Conservation (phyloP, 345 rosid species). For the Litchi chinensis region DNA sequence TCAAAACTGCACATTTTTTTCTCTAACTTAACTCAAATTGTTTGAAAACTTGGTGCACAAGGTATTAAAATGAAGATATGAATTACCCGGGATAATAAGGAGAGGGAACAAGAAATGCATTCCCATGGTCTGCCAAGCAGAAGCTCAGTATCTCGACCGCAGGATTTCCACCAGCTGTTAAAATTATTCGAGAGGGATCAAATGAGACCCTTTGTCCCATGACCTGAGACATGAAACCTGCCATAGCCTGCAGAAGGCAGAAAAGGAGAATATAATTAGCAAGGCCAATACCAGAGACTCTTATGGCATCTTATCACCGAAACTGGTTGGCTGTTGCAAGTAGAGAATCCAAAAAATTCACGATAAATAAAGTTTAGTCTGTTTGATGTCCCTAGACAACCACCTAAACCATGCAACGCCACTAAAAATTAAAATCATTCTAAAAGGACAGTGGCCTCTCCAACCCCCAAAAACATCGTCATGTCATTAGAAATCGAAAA, state of each 20-base stretch:
- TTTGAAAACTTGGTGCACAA: background rate
- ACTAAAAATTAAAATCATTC: background rate
- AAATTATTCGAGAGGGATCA: conserved; percentile 67
- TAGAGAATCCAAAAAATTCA: background rate
- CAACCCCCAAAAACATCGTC: background rate
- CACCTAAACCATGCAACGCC: background rate
- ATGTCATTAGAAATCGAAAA: background rate
- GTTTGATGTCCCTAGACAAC: background rate
- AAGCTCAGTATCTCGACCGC: conserved; percentile 83
- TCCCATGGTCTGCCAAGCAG: conserved; percentile 92
- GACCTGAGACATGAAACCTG: conserved; percentile 70
- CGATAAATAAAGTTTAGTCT: no score
- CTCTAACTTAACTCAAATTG: conserved; percentile 19
- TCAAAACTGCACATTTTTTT: conserved; percentile 66
- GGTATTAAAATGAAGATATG: conserved; percentile 10
- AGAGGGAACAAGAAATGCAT: conserved; percentile 78
- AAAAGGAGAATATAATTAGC: background rate
- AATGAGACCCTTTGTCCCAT: conserved; percentile 58
- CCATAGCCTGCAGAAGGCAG: conserved; percentile 65
- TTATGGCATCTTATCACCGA: background rate
- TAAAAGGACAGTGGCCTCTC: background rate
- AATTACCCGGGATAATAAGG: conserved; percentile 94
- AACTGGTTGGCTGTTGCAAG: background rate
- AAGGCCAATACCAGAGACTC: background rate
- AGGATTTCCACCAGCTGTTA: conserved; percentile 86